These are phyloP conservation scores for Sporobolomyces phaffii DNA, from an alignment of 768 basidiomycete genomes.

Conservation along the genomic window DNA sequence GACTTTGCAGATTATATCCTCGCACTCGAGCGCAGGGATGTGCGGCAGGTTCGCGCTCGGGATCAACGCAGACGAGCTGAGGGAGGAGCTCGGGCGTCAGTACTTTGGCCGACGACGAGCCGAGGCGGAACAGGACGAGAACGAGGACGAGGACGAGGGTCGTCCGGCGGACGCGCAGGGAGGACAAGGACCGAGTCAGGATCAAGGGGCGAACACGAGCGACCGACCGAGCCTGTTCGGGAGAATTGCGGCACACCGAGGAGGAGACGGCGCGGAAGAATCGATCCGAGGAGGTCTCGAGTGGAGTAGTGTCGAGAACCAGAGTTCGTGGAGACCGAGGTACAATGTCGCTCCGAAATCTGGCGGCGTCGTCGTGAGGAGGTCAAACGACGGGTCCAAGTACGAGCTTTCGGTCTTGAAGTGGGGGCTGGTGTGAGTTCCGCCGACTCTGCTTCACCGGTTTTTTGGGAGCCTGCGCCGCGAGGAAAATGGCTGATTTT, in stretches of 20 bases:
- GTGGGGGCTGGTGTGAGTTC: slow-evolving; percentile 19
- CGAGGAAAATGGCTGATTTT: too few species aligned
- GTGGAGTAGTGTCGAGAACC: background rate
- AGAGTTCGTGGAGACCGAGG: slow-evolving; percentile 1
- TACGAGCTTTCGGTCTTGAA: background rate
- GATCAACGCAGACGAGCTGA: background rate
- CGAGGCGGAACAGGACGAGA: background rate
- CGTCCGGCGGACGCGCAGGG: too few species aligned
- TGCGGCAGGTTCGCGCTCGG: slow-evolving; percentile 17
- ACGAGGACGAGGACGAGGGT: background rate
- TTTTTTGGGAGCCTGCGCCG: too few species aligned
- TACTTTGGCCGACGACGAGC: slow-evolving; percentile 4
- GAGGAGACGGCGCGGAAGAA: background rate
- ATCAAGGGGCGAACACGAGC: background rate
- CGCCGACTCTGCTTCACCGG: background rate
- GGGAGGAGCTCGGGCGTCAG: background rate
- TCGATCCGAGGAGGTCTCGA: background rate
- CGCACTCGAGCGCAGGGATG: too few species aligned
- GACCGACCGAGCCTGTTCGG: background rate
- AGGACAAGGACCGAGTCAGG: too few species aligned
- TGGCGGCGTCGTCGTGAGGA: background rate
- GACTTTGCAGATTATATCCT: too few species aligned
- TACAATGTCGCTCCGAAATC: slow-evolving; percentile 2
- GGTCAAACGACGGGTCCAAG: background rate
- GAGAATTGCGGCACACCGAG: background rate